Percentiles rank a stretch among this genome's conserved stretches.
These are phyloP conservation scores for Vitrella brassicaformis DNA, from an alignment of 73 alveolate genomes.

Conservation along the genomic window DNA sequence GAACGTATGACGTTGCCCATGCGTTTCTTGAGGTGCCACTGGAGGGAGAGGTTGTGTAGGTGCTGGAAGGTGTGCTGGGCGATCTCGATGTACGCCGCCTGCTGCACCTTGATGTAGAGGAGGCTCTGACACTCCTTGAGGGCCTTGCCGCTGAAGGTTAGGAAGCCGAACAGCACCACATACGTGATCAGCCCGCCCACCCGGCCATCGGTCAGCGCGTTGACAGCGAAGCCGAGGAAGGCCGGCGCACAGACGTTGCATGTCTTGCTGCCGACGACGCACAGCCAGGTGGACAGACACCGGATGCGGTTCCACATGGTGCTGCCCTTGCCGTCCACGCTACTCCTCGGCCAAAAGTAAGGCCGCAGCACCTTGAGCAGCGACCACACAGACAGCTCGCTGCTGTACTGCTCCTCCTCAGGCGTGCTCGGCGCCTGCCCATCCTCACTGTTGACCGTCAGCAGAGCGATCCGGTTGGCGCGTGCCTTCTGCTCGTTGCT, in stretches of 20 bases:
- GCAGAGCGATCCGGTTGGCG: too few species aligned
- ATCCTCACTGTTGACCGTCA: too few species aligned
- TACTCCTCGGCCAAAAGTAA: constrained; percentile 24
- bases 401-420: neutral
- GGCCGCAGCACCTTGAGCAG: constrained; percentile 6
- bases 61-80: constrained; percentile 31
- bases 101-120: constrained; percentile 31
- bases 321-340: constrained; percentile 2
- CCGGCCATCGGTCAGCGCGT: neutral
- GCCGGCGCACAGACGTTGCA: neutral
- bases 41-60: constrained; percentile 16
- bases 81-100: constrained; percentile 35
- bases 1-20: constrained; percentile 30
- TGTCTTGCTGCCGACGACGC: constrained; percentile 20
- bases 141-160: neutral
- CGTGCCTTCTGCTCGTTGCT: too few species aligned
- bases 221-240: neutral
- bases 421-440: too few species aligned
- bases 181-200: neutral
- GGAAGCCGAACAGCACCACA: neutral
- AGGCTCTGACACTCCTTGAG: constrained; percentile 20
- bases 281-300: constrained; percentile 18
- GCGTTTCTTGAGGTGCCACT: constrained; percentile 26
- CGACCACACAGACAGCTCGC: neutral
- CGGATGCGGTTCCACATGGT: neutral